These are phyloP conservation scores for Penicillium maclennaniae DNA, from an alignment of 495 filamentous ascomycete species.

Conservation along the genomic window DNA sequence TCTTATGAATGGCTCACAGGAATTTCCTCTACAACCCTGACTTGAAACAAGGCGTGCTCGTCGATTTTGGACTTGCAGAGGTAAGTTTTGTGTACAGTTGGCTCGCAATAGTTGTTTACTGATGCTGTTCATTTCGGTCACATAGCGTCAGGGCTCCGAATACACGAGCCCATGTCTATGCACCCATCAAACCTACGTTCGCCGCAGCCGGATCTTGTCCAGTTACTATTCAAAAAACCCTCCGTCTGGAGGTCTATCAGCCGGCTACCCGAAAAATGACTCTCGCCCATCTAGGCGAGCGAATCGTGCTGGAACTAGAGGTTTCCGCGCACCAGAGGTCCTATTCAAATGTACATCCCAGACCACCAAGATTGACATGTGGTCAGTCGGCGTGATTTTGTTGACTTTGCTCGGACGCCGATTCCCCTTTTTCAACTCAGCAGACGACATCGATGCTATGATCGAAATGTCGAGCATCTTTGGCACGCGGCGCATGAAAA, in stretches of 20 bases:
- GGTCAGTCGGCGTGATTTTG: slow-evolving; percentile 92
- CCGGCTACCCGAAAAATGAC: slow-evolving; percentile 81
- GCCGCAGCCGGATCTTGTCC: slow-evolving; percentile 34
- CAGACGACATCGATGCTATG: slow-evolving; percentile 94
- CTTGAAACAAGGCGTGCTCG: slow-evolving; percentile 78
- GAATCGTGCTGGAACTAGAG: slow-evolving; percentile 92
- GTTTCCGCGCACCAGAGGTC: slow-evolving; percentile 94
- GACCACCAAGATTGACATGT: slow-evolving; percentile 94
- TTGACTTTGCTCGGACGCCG: slow-evolving; percentile 83
- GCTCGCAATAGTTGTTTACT: neutral
- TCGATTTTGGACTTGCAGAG: slow-evolving; percentile 95
- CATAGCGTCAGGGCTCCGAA: slow-evolving; percentile 42
- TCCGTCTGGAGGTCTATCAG: slow-evolving; percentile 42
- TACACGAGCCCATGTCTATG: slow-evolving; percentile 41
- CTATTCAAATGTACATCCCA: slow-evolving; percentile 96
- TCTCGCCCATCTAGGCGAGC: slow-evolving; percentile 81
- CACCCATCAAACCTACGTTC: slow-evolving; percentile 34
- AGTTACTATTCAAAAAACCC: slow-evolving; percentile 45
- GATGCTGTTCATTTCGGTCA: neutral
- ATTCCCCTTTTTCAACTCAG: slow-evolving; percentile 97
- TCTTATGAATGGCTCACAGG: slow-evolving; percentile 25
- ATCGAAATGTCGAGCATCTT: slow-evolving; percentile 97
- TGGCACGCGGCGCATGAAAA: slow-evolving; percentile 76
- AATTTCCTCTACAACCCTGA: slow-evolving; percentile 95
- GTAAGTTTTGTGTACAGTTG: slow-evolving; percentile 18